Conservation (phyloP, 345 rosid genomes). For the Euclidium syriacum region DNA sequence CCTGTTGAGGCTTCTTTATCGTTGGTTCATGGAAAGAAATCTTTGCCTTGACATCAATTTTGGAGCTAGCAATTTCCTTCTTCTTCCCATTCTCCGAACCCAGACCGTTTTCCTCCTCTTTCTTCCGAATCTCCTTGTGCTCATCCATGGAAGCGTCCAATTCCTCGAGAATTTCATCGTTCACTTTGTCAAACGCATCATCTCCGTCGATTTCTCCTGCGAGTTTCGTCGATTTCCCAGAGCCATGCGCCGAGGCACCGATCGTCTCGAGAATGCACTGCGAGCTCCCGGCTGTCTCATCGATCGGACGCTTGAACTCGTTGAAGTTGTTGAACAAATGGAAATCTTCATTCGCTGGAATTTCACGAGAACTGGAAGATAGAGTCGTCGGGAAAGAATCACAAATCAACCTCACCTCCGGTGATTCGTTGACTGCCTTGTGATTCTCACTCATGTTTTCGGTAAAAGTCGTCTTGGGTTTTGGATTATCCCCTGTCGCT, state of each 20-base stretch:
- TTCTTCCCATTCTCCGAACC: slow-evolving; percentile 32
- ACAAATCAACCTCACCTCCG: slow-evolving; percentile 26
- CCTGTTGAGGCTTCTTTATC: slow-evolving; percentile 73
- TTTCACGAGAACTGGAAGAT: slow-evolving; percentile 37
- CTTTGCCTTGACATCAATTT: slow-evolving; percentile 45
- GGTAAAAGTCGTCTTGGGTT: neutral
- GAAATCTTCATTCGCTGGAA: slow-evolving; percentile 59
- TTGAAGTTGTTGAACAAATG: slow-evolving; percentile 58
- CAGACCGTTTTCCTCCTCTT: slow-evolving; percentile 38
- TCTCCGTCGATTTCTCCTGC: slow-evolving; percentile 35
- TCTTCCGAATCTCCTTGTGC: slow-evolving; percentile 31
- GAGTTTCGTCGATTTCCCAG: slow-evolving; percentile 24
- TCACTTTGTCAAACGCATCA: slow-evolving; percentile 54
- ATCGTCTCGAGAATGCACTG: slow-evolving; percentile 46
- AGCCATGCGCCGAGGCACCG: slow-evolving; percentile 34
- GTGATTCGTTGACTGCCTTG: slow-evolving; percentile 17
- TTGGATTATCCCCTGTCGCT: no score
- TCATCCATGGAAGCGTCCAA: slow-evolving; percentile 50
- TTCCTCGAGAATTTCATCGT: slow-evolving; percentile 51
- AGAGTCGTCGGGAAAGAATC: slow-evolving; percentile 41
- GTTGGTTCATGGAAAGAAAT: slow-evolving; percentile 68
- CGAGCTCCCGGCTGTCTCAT: slow-evolving; percentile 34
- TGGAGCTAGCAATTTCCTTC: neutral
- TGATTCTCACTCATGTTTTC: neutral
- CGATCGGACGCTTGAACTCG: slow-evolving; percentile 54